A percentile compares a stretch with the other conserved stretches of the same genome.
These are phyloP conservation scores for Cryptosporidium felis DNA, from an alignment of 169 alveolate species.

Conservation along the genomic window DNA sequence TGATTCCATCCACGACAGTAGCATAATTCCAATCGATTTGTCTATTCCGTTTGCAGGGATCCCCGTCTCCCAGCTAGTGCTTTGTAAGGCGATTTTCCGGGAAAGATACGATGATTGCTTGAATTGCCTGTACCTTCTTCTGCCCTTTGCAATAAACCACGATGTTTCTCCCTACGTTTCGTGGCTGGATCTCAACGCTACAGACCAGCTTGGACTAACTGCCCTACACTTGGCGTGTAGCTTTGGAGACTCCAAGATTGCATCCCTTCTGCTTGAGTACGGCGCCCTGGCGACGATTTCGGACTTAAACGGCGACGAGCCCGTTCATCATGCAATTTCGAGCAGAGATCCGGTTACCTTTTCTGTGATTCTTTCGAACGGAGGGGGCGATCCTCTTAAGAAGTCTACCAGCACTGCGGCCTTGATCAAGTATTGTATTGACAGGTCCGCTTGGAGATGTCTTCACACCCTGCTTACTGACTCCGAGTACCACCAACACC, in stretches of 20 bases:
- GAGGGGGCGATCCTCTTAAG: slow-evolving; percentile 57
- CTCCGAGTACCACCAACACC: slow-evolving; percentile 65
- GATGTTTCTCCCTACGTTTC: slow-evolving; percentile 17
- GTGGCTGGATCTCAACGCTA: slow-evolving; percentile 48
- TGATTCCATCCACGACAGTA: not conserved
- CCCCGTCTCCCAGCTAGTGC: slow-evolving; percentile 51
- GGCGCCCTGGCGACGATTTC: slow-evolving; percentile 60
- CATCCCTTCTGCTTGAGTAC: slow-evolving; percentile 37
- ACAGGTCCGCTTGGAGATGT: slow-evolving; percentile 71
- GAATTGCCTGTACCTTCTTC: slow-evolving; percentile 15
- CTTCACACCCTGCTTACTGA: slow-evolving; percentile 34
- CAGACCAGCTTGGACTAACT: slow-evolving; percentile 62
- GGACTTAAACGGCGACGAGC: slow-evolving; percentile 12
- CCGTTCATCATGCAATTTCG: slow-evolving; percentile 60
- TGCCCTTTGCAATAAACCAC: slow-evolving; percentile 12
- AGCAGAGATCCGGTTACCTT: slow-evolving; percentile 67
- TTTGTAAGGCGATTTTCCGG: slow-evolving; percentile 48
- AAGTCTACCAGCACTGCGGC: slow-evolving; percentile 36
- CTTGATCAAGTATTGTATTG: slow-evolving; percentile 56
- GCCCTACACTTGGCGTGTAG: slow-evolving; percentile 52
- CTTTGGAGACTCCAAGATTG: slow-evolving; percentile 58
- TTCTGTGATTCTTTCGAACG: slow-evolving; percentile 22
- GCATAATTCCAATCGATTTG: slow-evolving; percentile 11
- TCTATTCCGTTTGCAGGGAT: slow-evolving; percentile 38
- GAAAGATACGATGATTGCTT: slow-evolving; percentile 53